Evolutionary conservation across 2,329 filamentous ascomycete genomes (phyloP), one percentile per base, ranked within the genome.

Genomic region (Talaromyces funiculosus): DNA sequence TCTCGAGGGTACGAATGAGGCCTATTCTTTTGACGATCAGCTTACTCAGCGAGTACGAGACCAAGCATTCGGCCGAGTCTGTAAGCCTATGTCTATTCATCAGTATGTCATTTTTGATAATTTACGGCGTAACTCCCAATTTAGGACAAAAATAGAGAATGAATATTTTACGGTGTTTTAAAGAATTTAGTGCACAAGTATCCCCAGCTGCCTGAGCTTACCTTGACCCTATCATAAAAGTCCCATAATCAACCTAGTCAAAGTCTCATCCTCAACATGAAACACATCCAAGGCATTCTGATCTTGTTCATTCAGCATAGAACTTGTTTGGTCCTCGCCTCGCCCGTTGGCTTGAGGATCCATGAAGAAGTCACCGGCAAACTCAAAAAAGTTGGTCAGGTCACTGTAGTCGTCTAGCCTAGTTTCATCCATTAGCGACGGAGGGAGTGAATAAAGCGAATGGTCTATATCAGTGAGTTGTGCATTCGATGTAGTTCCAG

Each of bases 331-430:
- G n/a, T 47, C 24, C 10, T 33, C 43, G 4, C 43, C 47, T 24
- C 35, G 37, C 22, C 31, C 12, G 22, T 47, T 57, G 1, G 58
- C 12, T 55, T 71, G 69, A 40, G 72, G 71, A 18, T 73, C 73
- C 3, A 74, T 57, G 45, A 63, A 62, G 29, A 75, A 79, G 0
- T 78, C 81, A 0, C 84, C 84, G 0, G 83, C 84, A 57, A 84
- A 81, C 65, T 86, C 84, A 62, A 86, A 86, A 62, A 86, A 73
- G 62, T 77, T 84, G 4, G 83, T 85, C 45, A 86, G 68, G 65
- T 86, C 84, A 61, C 82, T 72, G 37, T 75, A 74, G 24, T 63
- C 65, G 29, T 70, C 59, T 22, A 40, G 40, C 16, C 29, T 29
- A 31, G 24, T 51, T 20, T 47, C 54, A 22, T 53, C 24, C 42